Base-by-base conservation (phyloP, 148 eudicot genomes). In the Arctostaphylos glauca region DNA sequence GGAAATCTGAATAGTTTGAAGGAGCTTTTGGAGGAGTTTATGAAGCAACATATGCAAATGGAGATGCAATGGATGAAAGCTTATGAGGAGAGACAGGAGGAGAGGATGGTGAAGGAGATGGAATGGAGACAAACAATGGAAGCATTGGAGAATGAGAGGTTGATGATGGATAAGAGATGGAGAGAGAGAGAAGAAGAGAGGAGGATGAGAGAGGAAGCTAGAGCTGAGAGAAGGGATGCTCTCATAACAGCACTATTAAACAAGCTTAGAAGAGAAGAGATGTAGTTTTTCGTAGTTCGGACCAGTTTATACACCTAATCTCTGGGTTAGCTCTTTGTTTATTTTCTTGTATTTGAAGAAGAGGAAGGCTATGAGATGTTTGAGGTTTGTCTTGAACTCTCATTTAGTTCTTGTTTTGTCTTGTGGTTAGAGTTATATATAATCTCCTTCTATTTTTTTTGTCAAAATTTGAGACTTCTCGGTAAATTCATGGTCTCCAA, bases 181-280 rank as follows among this genome's bases (percentile, higher is more conserved):
- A 85, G 92, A 54, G 97, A 96, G 74, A 91, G 91, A 79, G 98
- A 96, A 25, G 98, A 96, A 74, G 90, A 91, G 80, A 84, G 99
- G 83, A 87, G 88, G 88, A 21, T 87, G 4, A 92, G 97, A 48
- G 99, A 96, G 25, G 98, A 94, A 85, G 91, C 89, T 46, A 91
- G 99, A 86, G 96, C 99, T 47, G 97, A 94, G 78, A 93, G 89
- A 49, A 90, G 98, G 83, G 99, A 96, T 87, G 94, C 97, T 56
- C 95, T 96, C 78, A 87, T 96, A 76, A 94, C 91, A 19, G 86
- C 90, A 4, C 90, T 96, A 5, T 80, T 96, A 80, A 87, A 90
- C 72, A 91, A 92, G 88, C 94, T 94, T 83, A 86, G 85, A 82
- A 88, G 97, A 82, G 92, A 90, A 68, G 92, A 90, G 23, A 31